Conservation (phyloP, 2,329 filamentous ascomycete species). For the Plectosphaerella cucumerina region DNA sequence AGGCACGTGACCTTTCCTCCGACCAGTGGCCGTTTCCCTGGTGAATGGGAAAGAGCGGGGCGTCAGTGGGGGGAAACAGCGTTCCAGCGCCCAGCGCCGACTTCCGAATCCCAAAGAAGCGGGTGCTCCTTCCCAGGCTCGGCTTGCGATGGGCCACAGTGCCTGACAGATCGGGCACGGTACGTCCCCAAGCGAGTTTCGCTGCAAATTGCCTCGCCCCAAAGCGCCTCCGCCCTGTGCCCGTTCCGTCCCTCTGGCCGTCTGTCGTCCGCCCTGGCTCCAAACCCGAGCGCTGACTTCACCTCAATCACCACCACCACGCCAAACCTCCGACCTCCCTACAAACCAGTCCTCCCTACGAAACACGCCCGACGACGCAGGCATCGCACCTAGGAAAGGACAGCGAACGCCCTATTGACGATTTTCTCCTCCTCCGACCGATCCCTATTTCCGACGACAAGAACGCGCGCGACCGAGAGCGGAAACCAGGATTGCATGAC, state of each 20-base stretch:
- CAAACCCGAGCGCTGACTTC: conserved; percentile 13
- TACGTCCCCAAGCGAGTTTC: conserved; percentile 4
- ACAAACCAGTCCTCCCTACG: not conserved
- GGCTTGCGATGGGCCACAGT: not conserved
- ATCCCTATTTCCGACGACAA: not conserved
- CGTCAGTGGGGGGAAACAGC: not conserved
- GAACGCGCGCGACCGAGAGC: conserved; percentile 1
- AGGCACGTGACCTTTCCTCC: not conserved
- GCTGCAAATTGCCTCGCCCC: conserved; percentile 11
- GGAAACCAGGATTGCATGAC: conserved; percentile 23
- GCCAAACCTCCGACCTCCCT: not conserved
- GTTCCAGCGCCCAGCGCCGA: conserved; percentile 1
- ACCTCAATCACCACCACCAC: conserved; percentile 13
- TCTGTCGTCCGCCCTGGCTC: conserved; percentile 13
- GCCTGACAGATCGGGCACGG: not conserved
- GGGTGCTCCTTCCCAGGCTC: not conserved
- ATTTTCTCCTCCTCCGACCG: not conserved
- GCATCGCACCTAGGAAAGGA: conserved; percentile 1
- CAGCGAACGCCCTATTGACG: not conserved
- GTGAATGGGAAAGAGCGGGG: conserved; percentile 3
- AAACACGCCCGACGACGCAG: not conserved
- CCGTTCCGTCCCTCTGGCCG: too few species aligned
- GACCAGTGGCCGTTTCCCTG: not conserved
- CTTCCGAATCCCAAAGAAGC: conserved; percentile 4
- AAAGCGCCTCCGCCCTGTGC: not conserved